phyloP scores from a whole-genome alignment of 2,329 filamentous ascomycete genomes.

The Chaetomium sp. region DNA sequence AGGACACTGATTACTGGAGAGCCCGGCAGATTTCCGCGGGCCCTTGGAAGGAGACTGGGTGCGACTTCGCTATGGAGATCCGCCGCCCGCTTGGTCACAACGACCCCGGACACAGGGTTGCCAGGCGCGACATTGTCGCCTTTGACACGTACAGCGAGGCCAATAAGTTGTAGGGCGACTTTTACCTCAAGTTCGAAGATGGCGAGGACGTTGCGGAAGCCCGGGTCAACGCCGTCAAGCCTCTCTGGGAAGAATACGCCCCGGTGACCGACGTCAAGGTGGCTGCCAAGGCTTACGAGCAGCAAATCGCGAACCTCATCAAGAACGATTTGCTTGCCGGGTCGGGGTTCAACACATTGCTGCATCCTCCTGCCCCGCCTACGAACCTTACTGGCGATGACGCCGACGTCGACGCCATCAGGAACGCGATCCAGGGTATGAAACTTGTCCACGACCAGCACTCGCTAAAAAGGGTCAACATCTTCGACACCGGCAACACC shows the following conservation, averaged over 20 bases:
- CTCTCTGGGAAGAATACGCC: not conserved
- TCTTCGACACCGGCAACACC: not conserved
- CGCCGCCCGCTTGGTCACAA: not conserved
- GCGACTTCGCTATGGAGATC: slow-evolving; percentile 4
- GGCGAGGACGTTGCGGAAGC: not conserved
- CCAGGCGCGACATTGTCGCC: not conserved
- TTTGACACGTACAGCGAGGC: not conserved
- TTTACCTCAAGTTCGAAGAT: slow-evolving; percentile 1
- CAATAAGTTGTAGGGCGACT: slow-evolving; percentile 9
- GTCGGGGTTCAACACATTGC: not conserved
- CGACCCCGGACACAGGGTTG: not conserved
- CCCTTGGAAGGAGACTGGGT: not conserved
- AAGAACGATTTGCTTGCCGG: slow-evolving; percentile 1
- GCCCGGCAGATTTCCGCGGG: not conserved
- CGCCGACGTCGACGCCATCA: not conserved
- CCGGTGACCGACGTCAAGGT: too few relatives aligned
- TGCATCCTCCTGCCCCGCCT: not conserved
- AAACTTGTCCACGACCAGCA: not conserved
- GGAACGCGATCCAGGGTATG: not conserved
- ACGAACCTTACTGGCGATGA: not conserved
- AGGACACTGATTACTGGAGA: not conserved
- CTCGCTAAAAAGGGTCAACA: not conserved
- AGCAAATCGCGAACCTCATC: not conserved
- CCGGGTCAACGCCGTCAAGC: not conserved
- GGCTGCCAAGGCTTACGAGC: not conserved